Base-by-base conservation (phyloP, 2,329 filamentous ascomycete genomes). In the Cytospora chrysosperma region DNA sequence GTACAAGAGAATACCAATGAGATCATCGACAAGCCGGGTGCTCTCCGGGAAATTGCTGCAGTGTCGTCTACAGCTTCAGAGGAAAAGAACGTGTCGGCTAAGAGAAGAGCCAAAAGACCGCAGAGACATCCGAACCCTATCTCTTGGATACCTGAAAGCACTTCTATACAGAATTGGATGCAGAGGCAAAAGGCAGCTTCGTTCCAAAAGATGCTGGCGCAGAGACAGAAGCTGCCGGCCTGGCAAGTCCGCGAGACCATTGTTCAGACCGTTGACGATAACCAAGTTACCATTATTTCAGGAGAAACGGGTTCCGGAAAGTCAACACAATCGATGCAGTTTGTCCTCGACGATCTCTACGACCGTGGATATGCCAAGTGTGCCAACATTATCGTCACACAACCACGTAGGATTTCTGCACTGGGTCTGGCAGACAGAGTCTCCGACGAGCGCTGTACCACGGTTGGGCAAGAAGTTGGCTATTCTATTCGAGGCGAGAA, bases 271-370 rank as follows among this genome's bases (percentile, higher is more conserved):
- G 91, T 99, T 56, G 83, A 83, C 50, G 79, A 82, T 5, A 87
- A 94, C 71, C 89, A 97, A 75, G 93, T 99, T 57, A 97, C 92
- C 0, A 97, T 99, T 71, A 95, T 99, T 70, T 96, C 93, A 51
- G 95, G 95, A 69, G 95, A 98, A 77, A 99, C 95, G 4, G 95
- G 95, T 59, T 97, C 92, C 21, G 95, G 95, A 72, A 99, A 99
- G 76, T 97, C 92, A 56, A 98, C 95, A 0, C 95, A 99, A 75
- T 95, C 92, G 2, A 92, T 98, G 37, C 95, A 99, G 74, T 99
- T 98, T 75, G 84, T 99, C 51, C 82, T 99, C 1, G 95, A 99
- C 71, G 92, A 98, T 70, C 80, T 98, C 67, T 96, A 97, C 70
- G 82, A 85, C 66, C 83, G 85, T 53, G 86, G 88, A 9, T 81